Base-by-base conservation (phyloP, 768 basidiomycete genomes). In the Tephrocybe sp. region DNA sequence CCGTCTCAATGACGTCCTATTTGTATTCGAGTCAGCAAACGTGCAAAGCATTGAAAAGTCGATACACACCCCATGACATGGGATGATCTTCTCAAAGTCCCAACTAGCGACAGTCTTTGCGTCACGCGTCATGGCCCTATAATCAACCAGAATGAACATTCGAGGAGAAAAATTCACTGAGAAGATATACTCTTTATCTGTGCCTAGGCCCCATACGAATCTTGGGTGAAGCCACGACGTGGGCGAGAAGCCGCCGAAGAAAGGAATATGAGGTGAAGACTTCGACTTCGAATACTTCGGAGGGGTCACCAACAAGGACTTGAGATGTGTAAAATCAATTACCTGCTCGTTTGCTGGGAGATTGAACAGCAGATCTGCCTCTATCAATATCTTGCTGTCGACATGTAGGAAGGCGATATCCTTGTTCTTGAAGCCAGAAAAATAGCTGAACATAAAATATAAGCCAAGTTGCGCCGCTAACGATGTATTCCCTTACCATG, bases 331-430 rank as follows among this genome's bases (percentile, higher is more conserved):
- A 7, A 27, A 11, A 26, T 21, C 26, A 19, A 53, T n/a, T 57
- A 79, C 80, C 69, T 92, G 89, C 64, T 92, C 90, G 1, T 61
- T 82, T 1, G 80, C 74, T 3, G 91, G 89, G n/a, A 92, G 72
- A 67, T 92, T 92, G 71, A 89, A 82, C 2, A 92, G 64, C 30
- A 92, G 69, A 64, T 93, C 91, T 5, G 87, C 91, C 60, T 85
- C 73, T 32, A 92, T 73, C 42, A 92, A 67, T 0, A 83, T 80
- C 60, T 80, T 84, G 24, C 80, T 83, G 0, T 79, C 70, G 1
- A 68, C 63, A 58, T 93, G 91, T 53, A 85, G 77, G 65, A 87
- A 89, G 0, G 88, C 87, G n/a, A 92, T 78, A 45, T 92, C 90
- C 59, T 87, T 84, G 62, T 87, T 87, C 46, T 66, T 69, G 57